Percentiles rank a stretch among this genome's conserved stretches.
phyloP scores from a whole-genome alignment of 495 filamentous ascomycete genomes.

The Aspergillus taichungensis region DNA sequence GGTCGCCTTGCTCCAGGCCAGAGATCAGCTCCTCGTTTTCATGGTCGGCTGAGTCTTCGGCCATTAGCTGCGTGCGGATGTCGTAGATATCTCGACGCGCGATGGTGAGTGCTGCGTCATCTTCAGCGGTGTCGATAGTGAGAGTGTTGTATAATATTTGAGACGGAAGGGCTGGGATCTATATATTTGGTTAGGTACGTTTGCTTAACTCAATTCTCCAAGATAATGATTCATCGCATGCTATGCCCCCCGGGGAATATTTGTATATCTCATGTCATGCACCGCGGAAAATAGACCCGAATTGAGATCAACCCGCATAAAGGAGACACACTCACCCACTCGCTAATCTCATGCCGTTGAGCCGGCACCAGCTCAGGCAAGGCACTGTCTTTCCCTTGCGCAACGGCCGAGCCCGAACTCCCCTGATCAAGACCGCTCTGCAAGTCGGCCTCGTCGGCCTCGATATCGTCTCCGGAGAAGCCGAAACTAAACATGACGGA shows the following conservation, averaged over 20 bases:
- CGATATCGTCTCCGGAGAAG: conserved; percentile 80
- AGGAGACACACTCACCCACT: conserved; percentile 34
- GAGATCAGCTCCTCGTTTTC: conserved; percentile 37
- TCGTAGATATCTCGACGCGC: conserved; percentile 89
- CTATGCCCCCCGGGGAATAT: no score
- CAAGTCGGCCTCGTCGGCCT: conserved; percentile 42
- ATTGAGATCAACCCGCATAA: no score
- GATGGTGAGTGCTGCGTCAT: conserved; percentile 37
- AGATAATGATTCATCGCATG: no score
- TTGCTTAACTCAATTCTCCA: conserved; percentile 6
- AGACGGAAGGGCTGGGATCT: conserved; percentile 64
- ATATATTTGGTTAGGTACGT: conserved; percentile 33
- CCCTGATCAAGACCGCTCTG: conserved; percentile 16
- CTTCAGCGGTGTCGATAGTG: conserved; percentile 40
- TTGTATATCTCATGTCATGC: no score
- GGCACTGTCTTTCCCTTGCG: conserved; percentile 5
- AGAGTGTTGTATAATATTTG: conserved; percentile 67
- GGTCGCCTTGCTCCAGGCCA: conserved; percentile 69
- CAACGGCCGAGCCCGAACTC: conserved; percentile 4
- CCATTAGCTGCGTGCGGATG: conserved; percentile 87
- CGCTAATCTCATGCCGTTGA: conserved; percentile 31
- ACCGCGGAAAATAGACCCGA: no score
- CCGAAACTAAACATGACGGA: conserved; percentile 60
- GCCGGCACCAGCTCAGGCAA: conserved; percentile 29
- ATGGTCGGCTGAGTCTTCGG: conserved; percentile 55